phyloP scores from a whole-genome alignment of 495 filamentous ascomycete genomes.

The Parathielavia appendiculata region DNA sequence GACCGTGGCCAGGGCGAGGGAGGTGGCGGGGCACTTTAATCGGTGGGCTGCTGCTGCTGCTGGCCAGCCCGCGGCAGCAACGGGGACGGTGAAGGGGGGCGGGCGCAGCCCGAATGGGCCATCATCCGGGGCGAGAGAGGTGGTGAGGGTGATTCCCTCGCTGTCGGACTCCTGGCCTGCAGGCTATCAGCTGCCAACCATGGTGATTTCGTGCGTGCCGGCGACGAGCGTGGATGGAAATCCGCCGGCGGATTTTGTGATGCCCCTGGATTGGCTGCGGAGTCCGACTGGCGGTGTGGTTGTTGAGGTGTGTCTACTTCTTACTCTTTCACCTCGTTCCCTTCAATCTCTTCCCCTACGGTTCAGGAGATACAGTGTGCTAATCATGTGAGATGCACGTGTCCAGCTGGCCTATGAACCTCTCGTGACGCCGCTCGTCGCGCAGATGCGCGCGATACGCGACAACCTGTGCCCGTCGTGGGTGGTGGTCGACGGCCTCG shows the following conservation, averaged over 20 bases:
- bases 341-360: slow-evolving; percentile 1
- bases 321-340: neutral
- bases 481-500: slow-evolving; percentile 75
- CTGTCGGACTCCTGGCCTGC: slow-evolving; percentile 61
- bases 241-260: slow-evolving; percentile 65
- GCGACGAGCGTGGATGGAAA: slow-evolving; percentile 58
- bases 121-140: slow-evolving; percentile 27
- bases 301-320: slow-evolving; percentile 50
- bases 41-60: slow-evolving; percentile 32
- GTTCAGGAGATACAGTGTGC: neutral
- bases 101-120: slow-evolving; percentile 1
- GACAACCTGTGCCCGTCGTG: slow-evolving; percentile 58
- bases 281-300: slow-evolving; percentile 77
- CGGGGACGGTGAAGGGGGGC: slow-evolving; percentile 25
- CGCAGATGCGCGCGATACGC: slow-evolving; percentile 54
- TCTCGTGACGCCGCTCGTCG: slow-evolving; percentile 62
- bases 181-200: slow-evolving; percentile 60
- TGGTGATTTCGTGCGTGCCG: slow-evolving; percentile 72
- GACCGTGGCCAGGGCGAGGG: slow-evolving; percentile 55
- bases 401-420: slow-evolving; percentile 65
- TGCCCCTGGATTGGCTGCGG: slow-evolving; percentile 67
- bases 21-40: slow-evolving; percentile 71
- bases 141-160: slow-evolving; percentile 57
- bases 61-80: slow-evolving; percentile 12
- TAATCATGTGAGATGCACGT: neutral